Percentiles rank a stretch among this genome's conserved stretches.
These are phyloP conservation scores for Zasmidium citrigriseum DNA, from an alignment of 2,329 filamentous ascomycete genomes.

Conservation along the genomic window DNA sequence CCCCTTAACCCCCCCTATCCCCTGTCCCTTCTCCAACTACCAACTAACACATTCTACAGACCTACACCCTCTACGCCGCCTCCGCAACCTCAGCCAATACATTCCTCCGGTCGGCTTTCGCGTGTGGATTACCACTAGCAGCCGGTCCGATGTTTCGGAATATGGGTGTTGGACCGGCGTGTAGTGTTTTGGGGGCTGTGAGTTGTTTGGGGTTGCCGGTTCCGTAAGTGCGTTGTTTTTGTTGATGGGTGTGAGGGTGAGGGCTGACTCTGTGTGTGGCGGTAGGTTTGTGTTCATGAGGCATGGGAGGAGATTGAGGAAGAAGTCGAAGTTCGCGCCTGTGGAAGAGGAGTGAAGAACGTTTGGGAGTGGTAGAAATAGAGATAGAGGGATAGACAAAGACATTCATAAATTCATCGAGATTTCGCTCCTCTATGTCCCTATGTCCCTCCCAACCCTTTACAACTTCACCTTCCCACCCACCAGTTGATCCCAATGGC, in stretches of 20 bases:
- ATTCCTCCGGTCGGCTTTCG: slow-evolving; percentile 48
- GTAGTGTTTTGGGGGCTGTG: slow-evolving; percentile 44
- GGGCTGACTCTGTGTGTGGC: too few species aligned
- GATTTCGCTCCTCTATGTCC: too few species aligned
- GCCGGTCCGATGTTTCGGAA: slow-evolving; percentile 43
- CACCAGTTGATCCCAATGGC: slow-evolving; percentile 59
- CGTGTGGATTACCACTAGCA: slow-evolving; percentile 38
- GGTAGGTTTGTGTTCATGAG: slow-evolving; percentile 45
- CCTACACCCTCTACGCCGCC: slow-evolving; percentile 43
- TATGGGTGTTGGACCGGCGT: slow-evolving; percentile 45
- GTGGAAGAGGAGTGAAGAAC: too few species aligned
- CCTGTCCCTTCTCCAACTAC: too few species aligned
- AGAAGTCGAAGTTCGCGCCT: slow-evolving; percentile 36
- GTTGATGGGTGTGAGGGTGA: too few species aligned
- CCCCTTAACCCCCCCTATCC: too few species aligned
- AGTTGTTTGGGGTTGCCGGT: slow-evolving; percentile 44
- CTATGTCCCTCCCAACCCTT: too few species aligned
- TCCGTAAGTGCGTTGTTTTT: slow-evolving; percentile 23
- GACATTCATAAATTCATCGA: too few species aligned
- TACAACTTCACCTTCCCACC: slow-evolving; percentile 37
- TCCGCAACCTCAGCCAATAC: slow-evolving; percentile 54
- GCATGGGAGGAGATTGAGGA: slow-evolving; percentile 42
- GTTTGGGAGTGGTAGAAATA: too few species aligned
- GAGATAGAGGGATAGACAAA: too few species aligned
- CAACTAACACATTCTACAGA: slow-evolving; percentile 23